Conservation (phyloP, 2,329 filamentous ascomycete species). For the Aspergillus sp. region DNA sequence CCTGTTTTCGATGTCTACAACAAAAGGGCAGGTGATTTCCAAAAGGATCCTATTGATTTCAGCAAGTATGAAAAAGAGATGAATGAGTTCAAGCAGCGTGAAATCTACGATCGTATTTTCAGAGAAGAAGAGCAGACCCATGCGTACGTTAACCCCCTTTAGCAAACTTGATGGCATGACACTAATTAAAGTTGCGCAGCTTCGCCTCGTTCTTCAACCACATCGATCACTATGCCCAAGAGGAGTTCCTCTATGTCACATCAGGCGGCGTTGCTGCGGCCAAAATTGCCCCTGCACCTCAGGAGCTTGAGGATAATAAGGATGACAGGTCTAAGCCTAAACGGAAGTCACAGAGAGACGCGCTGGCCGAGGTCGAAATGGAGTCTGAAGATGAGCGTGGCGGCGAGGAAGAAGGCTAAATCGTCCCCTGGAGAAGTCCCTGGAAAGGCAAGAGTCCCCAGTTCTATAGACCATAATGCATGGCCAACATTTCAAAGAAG, state of each 20-base stretch:
- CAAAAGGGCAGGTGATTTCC: slow-evolving; percentile 57
- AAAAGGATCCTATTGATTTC: slow-evolving; percentile 73
- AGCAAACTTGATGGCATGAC: background rate
- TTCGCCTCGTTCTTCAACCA: slow-evolving; percentile 79
- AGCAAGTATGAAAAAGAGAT: slow-evolving; percentile 74
- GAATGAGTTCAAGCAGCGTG: slow-evolving; percentile 81
- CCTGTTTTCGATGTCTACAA: slow-evolving; percentile 94
- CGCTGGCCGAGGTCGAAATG: slow-evolving; percentile 33
- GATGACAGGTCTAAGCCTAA: slow-evolving; percentile 7
- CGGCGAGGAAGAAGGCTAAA: slow-evolving; percentile 25
- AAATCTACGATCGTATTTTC: slow-evolving; percentile 93
- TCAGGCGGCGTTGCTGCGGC: slow-evolving; percentile 66
- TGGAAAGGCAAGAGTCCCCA: no score
- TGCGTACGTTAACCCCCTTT: slow-evolving; percentile 62
- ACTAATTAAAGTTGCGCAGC: slow-evolving; percentile 40
- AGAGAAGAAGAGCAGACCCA: slow-evolving; percentile 84
- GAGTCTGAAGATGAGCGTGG: slow-evolving; percentile 32
- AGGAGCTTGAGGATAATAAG: slow-evolving; percentile 10
- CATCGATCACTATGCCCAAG: slow-evolving; percentile 70
- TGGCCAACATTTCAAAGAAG: no score
- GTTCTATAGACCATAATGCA: no score
- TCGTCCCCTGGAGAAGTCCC: no score
- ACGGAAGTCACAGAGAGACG: slow-evolving; percentile 28
- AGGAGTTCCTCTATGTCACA: slow-evolving; percentile 73
- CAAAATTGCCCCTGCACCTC: slow-evolving; percentile 33